phyloP scores from a whole-genome alignment of 208 protist genomes.

The Acanthamoeba triangularis region DNA sequence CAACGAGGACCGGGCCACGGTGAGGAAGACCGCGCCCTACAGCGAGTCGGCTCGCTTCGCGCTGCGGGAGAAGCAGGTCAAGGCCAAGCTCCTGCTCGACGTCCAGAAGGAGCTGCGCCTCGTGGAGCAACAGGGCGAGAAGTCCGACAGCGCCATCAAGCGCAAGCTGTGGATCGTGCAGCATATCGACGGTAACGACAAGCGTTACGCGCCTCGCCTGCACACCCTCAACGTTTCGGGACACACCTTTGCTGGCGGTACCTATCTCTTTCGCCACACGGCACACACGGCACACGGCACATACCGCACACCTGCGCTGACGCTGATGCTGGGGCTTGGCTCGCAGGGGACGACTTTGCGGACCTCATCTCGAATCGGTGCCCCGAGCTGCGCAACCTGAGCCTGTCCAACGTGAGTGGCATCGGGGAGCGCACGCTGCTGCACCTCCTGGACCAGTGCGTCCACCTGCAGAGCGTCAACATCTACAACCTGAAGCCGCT shows the following conservation, averaged over 20 bases:
- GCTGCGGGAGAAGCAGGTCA: slow-evolving; percentile 12
- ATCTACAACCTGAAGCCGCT: background rate
- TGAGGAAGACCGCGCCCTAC: background rate
- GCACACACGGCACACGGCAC: background rate
- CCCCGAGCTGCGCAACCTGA: slow-evolving; percentile 28
- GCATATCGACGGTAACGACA: slow-evolving; percentile 3
- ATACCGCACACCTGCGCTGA: background rate
- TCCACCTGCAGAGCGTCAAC: background rate
- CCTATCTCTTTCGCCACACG: background rate
- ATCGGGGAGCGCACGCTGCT: slow-evolving; percentile 16
- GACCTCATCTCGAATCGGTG: slow-evolving; percentile 33
- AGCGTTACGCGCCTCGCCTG: slow-evolving; percentile 13
- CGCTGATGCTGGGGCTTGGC: too few species aligned
- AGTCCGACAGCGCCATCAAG: background rate
- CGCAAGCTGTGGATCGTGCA: slow-evolving; percentile 17
- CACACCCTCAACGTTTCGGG: slow-evolving; percentile 13
- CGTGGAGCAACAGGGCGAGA: background rate
- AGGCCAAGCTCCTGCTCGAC: slow-evolving; percentile 38
- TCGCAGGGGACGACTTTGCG: background rate
- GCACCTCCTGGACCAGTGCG: slow-evolving; percentile 18
- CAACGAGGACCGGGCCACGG: background rate
- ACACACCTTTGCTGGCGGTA: background rate
- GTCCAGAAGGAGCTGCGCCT: background rate
- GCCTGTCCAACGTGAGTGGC: background rate
- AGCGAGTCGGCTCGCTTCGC: background rate